Conservation (phyloP, 768 basidiomycete genomes). For the Amanita polypyramis region DNA sequence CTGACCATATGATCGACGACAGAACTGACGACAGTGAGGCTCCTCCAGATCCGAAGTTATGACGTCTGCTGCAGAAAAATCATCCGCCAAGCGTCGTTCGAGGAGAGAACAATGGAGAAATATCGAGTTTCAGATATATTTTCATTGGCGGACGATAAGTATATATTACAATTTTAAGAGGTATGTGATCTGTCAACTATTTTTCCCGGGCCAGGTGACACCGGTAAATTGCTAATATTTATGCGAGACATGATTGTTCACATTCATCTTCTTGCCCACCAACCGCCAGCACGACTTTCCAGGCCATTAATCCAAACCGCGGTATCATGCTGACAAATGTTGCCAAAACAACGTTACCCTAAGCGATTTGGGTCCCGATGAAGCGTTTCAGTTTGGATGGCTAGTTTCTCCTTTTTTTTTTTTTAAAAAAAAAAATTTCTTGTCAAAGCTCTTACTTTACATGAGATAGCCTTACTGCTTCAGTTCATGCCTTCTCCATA, state of each 20-base stretch:
- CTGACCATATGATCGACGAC: conserved; percentile 3
- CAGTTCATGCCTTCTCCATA: conserved; percentile 7
- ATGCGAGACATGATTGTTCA: background rate
- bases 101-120: background rate
- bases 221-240: conserved; percentile 1
- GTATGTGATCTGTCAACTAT: background rate
- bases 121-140: background rate
- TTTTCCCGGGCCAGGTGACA: background rate
- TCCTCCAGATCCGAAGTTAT: no score
- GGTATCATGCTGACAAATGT: background rate
- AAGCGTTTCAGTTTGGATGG: background rate
- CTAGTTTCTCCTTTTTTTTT: background rate
- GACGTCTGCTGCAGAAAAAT: background rate
- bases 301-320: background rate
- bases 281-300: background rate
- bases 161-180: no score
- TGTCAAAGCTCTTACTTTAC: background rate
- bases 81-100: background rate
- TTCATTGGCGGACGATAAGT: background rate
- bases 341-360: background rate
- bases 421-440: background rate
- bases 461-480: background rate
- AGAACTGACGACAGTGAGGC: background rate
- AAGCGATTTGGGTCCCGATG: background rate
- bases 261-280: background rate